Evolutionary conservation across 2,329 filamentous ascomycete genomes (phyloP).

Genomic region (Fusarium sp.): DNA sequence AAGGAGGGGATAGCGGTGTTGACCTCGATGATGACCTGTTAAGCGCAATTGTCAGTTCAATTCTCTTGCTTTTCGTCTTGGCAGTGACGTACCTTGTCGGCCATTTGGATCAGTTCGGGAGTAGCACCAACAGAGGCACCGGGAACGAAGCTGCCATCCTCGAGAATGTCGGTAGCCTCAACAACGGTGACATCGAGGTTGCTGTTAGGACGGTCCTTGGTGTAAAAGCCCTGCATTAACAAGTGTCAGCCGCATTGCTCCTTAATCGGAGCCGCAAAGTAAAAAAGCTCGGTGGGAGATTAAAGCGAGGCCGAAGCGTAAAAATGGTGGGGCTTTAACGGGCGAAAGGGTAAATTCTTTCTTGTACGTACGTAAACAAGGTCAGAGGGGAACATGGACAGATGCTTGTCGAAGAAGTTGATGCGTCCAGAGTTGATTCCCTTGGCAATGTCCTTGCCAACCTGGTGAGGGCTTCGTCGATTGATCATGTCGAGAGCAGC

Average conservation of each 20-base stretch:
- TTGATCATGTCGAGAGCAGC: conserved; percentile 92
- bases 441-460: conserved; percentile 89
- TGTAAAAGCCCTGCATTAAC: conserved; percentile 76
- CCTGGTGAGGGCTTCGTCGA: conserved; percentile 85
- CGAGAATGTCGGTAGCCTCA: conserved; percentile 87
- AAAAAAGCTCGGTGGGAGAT: conserved; percentile 34
- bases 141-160: conserved; percentile 89
- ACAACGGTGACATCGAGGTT: conserved; percentile 86
- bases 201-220: conserved; percentile 79
- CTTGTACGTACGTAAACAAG: conserved; percentile 75
- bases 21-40: conserved; percentile 85
- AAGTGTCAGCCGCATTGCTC: conserved; percentile 30
- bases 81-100: conserved; percentile 73
- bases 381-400: conserved; percentile 92
- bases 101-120: conserved; percentile 89
- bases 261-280: conserved; percentile 17
- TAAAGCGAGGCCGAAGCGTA: conserved; percentile 33
- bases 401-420: conserved; percentile 93
- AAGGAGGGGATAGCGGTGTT: conserved; percentile 89
- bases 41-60: conserved; percentile 18
- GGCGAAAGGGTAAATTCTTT: conserved; percentile 21
- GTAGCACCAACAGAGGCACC: conserved; percentile 88
- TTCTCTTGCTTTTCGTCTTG: background rate
- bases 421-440: conserved; percentile 91
- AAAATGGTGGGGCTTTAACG: conserved; percentile 23